Conservation (phyloP, 2,329 filamentous ascomycete species). For the Rhynchosporium secalis region DNA sequence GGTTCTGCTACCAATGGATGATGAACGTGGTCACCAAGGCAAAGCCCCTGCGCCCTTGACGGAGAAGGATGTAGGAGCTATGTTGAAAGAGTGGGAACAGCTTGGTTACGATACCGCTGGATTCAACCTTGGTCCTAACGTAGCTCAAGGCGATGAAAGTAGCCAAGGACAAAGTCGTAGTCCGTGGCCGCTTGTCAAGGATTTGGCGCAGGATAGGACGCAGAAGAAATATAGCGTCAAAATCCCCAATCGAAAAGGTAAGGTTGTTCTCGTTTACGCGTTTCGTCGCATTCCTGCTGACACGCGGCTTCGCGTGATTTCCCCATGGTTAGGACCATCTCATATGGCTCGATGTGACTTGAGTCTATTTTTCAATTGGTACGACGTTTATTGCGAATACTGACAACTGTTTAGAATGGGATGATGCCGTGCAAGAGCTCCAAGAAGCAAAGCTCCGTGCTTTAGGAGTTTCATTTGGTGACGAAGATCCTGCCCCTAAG, state of each 20-base stretch:
- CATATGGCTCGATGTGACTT: too few relatives aligned
- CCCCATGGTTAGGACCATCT: neutral
- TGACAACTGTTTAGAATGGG: slow-evolving; percentile 52
- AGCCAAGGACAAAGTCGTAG: slow-evolving; percentile 58
- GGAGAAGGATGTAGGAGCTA: slow-evolving; percentile 56
- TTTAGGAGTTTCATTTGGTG: slow-evolving; percentile 79
- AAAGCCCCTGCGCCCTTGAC: slow-evolving; percentile 55
- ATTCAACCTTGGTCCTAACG: slow-evolving; percentile 60
- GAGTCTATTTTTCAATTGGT: too few relatives aligned
- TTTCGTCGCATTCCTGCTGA: slow-evolving; percentile 9
- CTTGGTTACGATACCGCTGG: slow-evolving; percentile 68
- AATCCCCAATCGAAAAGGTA: slow-evolving; percentile 54
- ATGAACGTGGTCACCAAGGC: slow-evolving; percentile 61
- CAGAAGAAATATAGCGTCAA: slow-evolving; percentile 59
- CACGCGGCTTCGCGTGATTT: neutral
- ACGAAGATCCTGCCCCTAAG: slow-evolving; percentile 65
- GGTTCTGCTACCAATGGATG: slow-evolving; percentile 67
- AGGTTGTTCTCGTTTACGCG: slow-evolving; percentile 19
- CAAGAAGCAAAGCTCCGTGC: slow-evolving; percentile 91
- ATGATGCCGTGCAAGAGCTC: slow-evolving; percentile 77
- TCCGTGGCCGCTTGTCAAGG: slow-evolving; percentile 64
- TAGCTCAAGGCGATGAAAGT: slow-evolving; percentile 25
- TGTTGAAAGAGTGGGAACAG: slow-evolving; percentile 66
- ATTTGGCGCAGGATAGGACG: slow-evolving; percentile 57
- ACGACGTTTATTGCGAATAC: neutral